These are phyloP conservation scores for Arthrinium phaeospermum DNA, from an alignment of 2,329 filamentous ascomycete genomes.

Conservation along the genomic window DNA sequence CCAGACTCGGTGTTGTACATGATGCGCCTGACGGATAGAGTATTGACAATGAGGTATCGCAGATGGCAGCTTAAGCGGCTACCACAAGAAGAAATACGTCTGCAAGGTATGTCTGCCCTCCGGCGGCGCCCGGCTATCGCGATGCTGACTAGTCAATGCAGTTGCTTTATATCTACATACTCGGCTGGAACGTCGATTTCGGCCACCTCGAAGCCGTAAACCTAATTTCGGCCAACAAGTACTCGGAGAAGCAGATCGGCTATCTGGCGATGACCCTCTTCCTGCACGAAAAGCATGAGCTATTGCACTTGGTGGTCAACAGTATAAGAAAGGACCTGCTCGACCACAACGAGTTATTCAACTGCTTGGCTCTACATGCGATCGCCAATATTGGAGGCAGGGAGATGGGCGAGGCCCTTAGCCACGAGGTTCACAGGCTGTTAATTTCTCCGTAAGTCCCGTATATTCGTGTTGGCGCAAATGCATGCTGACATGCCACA, in stretches of 20 bases:
- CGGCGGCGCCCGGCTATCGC: slow-evolving; percentile 21
- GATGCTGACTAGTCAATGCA: slow-evolving; percentile 39
- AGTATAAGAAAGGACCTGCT: slow-evolving; percentile 96
- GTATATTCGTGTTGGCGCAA: background rate
- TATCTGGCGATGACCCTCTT: slow-evolving; percentile 98
- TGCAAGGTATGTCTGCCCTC: slow-evolving; percentile 72
- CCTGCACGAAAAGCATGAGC: slow-evolving; percentile 94
- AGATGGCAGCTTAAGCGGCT: slow-evolving; percentile 90
- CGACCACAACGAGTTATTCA: slow-evolving; percentile 96
- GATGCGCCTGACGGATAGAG: slow-evolving; percentile 13
- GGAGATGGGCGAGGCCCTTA: slow-evolving; percentile 96
- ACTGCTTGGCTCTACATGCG: slow-evolving; percentile 93
- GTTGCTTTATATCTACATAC: slow-evolving; percentile 97
- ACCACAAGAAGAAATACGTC: slow-evolving; percentile 99
- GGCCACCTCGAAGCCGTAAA: slow-evolving; percentile 98
- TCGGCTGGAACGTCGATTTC: slow-evolving; percentile 99
- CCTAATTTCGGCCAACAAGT: slow-evolving; percentile 94
- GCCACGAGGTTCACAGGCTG: slow-evolving; percentile 88
- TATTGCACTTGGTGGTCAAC: slow-evolving; percentile 95
- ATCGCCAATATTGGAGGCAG: slow-evolving; percentile 97
- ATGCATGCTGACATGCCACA: slow-evolving; percentile 24
- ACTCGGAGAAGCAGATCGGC: slow-evolving; percentile 99
- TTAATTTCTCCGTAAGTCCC: slow-evolving; percentile 86
- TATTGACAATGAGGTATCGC: slow-evolving; percentile 18
- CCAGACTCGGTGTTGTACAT: background rate